Evolutionary conservation across 2,329 filamentous ascomycete species (phyloP).

Genomic region (Didymella segeticola): DNA sequence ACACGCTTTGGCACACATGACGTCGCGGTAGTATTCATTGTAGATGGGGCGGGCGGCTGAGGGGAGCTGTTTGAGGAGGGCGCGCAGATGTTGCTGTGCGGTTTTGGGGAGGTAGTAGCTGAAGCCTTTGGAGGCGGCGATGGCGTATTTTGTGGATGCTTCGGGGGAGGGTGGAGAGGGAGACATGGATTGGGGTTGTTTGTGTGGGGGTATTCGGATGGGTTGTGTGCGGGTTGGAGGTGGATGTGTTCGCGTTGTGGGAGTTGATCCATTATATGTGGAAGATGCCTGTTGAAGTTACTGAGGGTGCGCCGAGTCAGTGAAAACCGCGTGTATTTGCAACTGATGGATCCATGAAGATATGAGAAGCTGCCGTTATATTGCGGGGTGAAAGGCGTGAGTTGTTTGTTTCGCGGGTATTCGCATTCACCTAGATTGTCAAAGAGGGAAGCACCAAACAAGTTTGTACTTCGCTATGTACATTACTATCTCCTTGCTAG

Average conservation of each 20-base stretch:
- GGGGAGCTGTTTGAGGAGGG: not conserved
- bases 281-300: not conserved
- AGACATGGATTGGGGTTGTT: not conserved
- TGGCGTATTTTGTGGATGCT: not conserved
- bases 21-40: conserved; percentile 7
- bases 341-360: too few relatives aligned
- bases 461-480: not conserved
- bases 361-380: not conserved
- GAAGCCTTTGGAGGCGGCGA: conserved; percentile 14
- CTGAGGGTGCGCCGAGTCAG: not conserved
- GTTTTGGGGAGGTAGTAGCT: conserved; percentile 8
- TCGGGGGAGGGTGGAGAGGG: not conserved
- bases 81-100: not conserved
- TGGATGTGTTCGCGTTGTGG: too few relatives aligned
- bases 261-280: not conserved
- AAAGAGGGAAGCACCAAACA: not conserved
- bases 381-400: not conserved
- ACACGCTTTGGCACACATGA: conserved; percentile 10
- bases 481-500: not conserved
- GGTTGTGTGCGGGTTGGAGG: not conserved
- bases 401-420: not conserved
- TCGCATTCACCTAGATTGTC: not conserved
- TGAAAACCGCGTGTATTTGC: not conserved
- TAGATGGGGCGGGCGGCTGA: conserved; percentile 4
- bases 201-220: not conserved